These are phyloP conservation scores for Saururus chinensis DNA, from an alignment of 164 flowering plant species.

Conservation along the genomic window DNA sequence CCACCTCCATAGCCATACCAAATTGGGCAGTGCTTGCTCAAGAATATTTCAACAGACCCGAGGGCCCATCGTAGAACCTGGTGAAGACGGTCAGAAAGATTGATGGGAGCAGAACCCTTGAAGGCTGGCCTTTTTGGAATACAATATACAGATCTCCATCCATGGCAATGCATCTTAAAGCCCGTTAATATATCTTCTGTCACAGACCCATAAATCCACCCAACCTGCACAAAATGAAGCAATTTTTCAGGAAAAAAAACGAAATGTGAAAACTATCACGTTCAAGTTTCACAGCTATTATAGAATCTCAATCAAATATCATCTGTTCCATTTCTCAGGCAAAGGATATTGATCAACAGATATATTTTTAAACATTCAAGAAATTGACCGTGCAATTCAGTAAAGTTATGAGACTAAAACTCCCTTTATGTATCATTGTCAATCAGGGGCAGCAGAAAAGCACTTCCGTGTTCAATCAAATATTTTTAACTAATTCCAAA, in stretches of 20 bases:
- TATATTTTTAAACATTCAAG: too few relatives aligned
- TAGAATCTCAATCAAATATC: not conserved
- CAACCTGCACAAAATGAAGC: constrained; percentile 9
- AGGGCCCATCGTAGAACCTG: constrained; percentile 24
- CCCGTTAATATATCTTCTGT: constrained; percentile 26
- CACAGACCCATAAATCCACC: constrained; percentile 27
- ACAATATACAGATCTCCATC: constrained; percentile 24
- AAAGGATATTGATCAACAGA: not conserved
- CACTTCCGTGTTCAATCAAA: not conserved
- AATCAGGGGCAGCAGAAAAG: too few relatives aligned
- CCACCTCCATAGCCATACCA: constrained; percentile 20
- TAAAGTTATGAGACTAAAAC: too few relatives aligned
- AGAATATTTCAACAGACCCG: constrained; percentile 24
- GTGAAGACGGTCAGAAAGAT: constrained; percentile 24
- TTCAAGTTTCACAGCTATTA: not conserved
- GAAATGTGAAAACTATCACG: not conserved
- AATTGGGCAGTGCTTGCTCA: constrained; percentile 13
- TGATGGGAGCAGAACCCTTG: constrained; percentile 24
- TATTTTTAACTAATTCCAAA: not conserved
- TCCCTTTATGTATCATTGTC: too few relatives aligned
- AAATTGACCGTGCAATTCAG: not conserved
- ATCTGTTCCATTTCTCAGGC: not conserved
- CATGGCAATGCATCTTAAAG: constrained; percentile 25
- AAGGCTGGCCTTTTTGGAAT: constrained; percentile 20
- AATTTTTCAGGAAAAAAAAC: constrained; percentile 1